Percentiles rank a stretch among this genome's conserved stretches.
Conservation (phyloP, 116 monocot genomes). For the Trichopus zeylanicus region DNA sequence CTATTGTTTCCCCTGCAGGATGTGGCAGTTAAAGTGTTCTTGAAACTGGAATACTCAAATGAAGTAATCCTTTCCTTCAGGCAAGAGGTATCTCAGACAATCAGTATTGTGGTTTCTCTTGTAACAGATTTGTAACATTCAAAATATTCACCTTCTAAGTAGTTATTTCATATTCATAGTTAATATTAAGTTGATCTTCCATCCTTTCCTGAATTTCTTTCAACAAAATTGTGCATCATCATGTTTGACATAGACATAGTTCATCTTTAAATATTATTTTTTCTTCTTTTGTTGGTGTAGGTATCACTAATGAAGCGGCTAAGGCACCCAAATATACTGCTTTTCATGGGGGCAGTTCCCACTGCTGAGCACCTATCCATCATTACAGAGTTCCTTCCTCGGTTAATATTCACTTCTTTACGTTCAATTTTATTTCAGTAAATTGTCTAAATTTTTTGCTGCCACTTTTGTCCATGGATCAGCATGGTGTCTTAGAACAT, state of each 20-base stretch:
- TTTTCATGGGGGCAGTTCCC: conserved; percentile 96
- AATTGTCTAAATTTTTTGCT: not conserved
- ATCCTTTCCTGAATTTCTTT: too few species aligned
- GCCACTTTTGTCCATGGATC: too few species aligned
- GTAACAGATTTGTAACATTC: too few species aligned
- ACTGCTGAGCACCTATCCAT: conserved; percentile 89
- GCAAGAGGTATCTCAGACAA: conserved; percentile 68
- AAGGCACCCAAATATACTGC: conserved; percentile 93
- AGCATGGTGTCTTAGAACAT: too few species aligned
- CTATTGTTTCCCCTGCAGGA: conserved; percentile 66
- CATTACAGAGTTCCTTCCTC: conserved; percentile 94
- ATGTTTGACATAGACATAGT: too few species aligned
- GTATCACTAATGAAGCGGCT: conserved; percentile 94
- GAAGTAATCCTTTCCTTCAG: conserved; percentile 71
- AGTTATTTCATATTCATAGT: too few species aligned
- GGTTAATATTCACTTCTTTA: too few species aligned
- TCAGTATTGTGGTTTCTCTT: not conserved
- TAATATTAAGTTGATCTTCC: too few species aligned
- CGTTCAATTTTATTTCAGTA: not conserved
- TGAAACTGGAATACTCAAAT: conserved; percentile 85
- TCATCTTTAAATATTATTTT: too few species aligned
- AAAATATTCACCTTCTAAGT: too few species aligned
- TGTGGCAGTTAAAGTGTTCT: conserved; percentile 98
- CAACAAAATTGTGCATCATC: too few species aligned
- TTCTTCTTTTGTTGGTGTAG: conserved; percentile 31